Evolutionary conservation across 140 eudicot species (phyloP).

Genomic region (Anethum foeniculum): DNA sequence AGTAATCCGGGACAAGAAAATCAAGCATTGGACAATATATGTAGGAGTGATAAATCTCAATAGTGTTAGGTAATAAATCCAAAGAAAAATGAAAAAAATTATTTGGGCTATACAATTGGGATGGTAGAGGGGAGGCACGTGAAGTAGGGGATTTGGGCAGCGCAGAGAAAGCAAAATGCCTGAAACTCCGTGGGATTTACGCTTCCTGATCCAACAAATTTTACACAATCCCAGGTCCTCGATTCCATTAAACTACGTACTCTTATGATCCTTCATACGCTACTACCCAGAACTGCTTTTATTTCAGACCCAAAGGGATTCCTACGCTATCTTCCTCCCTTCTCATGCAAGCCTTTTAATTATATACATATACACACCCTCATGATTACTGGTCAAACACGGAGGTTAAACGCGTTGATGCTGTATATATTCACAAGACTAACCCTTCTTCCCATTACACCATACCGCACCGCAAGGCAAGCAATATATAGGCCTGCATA

Average conservation of each 20-base stretch:
- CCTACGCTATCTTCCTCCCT: constrained; percentile 22
- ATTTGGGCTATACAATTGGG: neutral
- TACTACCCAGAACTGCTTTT: neutral
- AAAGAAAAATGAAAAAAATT: no score
- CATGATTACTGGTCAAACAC: constrained; percentile 30
- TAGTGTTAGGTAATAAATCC: no score
- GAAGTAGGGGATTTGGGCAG: neutral
- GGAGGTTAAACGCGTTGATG: constrained; percentile 11
- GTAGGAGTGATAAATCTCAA: no score
- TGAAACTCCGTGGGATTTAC: constrained; percentile 22
- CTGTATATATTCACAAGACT: neutral
- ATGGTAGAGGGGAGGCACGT: neutral
- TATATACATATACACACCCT: neutral
- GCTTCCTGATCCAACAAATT: constrained; percentile 26
- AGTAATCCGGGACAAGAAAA: no score
- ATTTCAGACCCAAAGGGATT: constrained; percentile 22
- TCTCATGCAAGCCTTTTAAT: neutral
- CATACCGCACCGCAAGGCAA: constrained; percentile 9
- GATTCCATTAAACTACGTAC: constrained; percentile 6
- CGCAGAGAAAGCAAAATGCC: constrained; percentile 15
- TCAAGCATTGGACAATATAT: no score
- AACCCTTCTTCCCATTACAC: constrained; percentile 5
- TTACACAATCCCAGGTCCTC: constrained; percentile 17
- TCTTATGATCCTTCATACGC: neutral
- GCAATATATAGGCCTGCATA: neutral